Conservation (phyloP, 495 filamentous ascomycete genomes). For the Podospora pseudocomata region DNA sequence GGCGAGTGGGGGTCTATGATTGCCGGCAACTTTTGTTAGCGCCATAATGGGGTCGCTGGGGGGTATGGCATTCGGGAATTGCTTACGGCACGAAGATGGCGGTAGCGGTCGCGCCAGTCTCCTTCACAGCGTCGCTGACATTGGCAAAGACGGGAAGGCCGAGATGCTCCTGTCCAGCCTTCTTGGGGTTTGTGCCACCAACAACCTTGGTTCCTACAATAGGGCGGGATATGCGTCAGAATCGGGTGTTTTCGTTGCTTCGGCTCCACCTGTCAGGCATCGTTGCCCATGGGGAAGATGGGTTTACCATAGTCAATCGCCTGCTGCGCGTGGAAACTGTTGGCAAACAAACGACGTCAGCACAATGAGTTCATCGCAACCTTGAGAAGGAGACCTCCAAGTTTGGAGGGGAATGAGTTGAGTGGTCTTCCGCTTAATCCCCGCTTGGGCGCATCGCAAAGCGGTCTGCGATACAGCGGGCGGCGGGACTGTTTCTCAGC, state of each 20-base stretch:
- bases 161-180: constrained; percentile 85
- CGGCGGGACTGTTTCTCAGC: background rate
- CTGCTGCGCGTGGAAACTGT: constrained; percentile 93
- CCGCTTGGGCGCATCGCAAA: background rate
- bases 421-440: background rate
- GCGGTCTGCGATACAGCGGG: background rate
- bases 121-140: constrained; percentile 83
- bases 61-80: background rate
- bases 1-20: constrained; percentile 74
- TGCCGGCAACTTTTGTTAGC: constrained; percentile 4
- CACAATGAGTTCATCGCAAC: background rate
- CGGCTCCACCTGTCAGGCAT: background rate
- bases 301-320: constrained; percentile 91
- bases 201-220: constrained; percentile 86
- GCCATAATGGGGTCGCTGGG: background rate
- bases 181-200: constrained; percentile 98
- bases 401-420: background rate
- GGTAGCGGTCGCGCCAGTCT: constrained; percentile 85
- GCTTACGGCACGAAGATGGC: constrained; percentile 96
- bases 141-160: constrained; percentile 90
- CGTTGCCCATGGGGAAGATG: background rate
- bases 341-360: constrained; percentile 38
- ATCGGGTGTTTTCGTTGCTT: constrained; percentile 1
- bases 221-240: constrained; percentile 19
- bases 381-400: background rate